Conservation (phyloP, 208 protist species). For the Herpetomonas samuelpessoai region DNA sequence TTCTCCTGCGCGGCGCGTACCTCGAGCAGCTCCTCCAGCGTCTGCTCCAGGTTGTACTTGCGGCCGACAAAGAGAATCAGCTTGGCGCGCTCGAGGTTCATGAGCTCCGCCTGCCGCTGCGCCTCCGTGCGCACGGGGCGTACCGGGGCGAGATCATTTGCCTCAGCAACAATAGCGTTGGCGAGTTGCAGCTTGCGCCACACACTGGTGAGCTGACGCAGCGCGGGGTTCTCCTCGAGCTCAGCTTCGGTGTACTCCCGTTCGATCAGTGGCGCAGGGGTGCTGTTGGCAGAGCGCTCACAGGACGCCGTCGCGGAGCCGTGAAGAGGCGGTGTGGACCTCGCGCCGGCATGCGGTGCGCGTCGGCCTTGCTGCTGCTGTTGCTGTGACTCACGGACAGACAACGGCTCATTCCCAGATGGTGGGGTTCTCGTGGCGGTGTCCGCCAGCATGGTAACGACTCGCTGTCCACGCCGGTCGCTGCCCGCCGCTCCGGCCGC, state of each 20-base stretch:
- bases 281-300: too few relatives aligned
- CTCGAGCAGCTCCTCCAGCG: constrained; percentile 39
- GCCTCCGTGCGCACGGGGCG: constrained; percentile 27
- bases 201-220: constrained; percentile 24
- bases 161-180: constrained; percentile 6
- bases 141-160: not conserved
- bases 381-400: too few relatives aligned
- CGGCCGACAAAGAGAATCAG: constrained; percentile 76
- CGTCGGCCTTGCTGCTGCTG: too few relatives aligned
- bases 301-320: not conserved
- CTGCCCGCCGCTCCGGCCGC: too few relatives aligned
- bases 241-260: constrained; percentile 23
- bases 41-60: constrained; percentile 52
- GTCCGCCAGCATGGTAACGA: too few relatives aligned
- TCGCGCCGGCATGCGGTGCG: too few relatives aligned
- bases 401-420: too few relatives aligned
- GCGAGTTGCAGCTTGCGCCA: constrained; percentile 28
- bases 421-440: too few relatives aligned
- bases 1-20: constrained; percentile 9
- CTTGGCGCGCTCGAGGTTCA: constrained; percentile 66
- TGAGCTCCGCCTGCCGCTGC: constrained; percentile 40
- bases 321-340: too few relatives aligned
- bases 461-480: too few relatives aligned
- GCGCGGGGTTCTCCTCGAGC: constrained; percentile 17
- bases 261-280: not conserved